Evolutionary conservation across 768 basidiomycete species (phyloP), one percentile per base, ranked within the genome.

Genomic region (Calocybe gangraenosa): DNA sequence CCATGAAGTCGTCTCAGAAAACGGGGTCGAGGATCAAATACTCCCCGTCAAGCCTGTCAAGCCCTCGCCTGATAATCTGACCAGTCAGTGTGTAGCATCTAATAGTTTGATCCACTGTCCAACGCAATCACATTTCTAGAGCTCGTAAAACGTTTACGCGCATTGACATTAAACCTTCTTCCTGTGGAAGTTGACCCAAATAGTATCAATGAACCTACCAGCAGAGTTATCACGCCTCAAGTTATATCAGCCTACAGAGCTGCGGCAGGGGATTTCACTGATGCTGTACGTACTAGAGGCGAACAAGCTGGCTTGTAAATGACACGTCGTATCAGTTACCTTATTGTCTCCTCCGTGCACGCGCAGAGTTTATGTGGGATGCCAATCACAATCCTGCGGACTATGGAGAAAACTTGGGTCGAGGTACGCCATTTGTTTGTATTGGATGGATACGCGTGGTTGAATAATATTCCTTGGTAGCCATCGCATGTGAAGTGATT

Each of bases 241-340:
- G 88, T 95, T 36, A 77, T 97, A 47, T 68, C 71, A 32, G 81
- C 92, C 1, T 97, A 84, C 57, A 75, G 71, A 20, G 78, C 76
- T 40, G 85, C 90, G 18, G 93, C 87, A 7, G 94, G 94, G 5
- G 92, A 95, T 64, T 93, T 93, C 59, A 63, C 71, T 14, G 88
- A 92, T 58, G 87, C 89, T 19, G 90, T 93, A 57, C 53, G 83
- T 47, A 8, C 7, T 4, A 19, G 42, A 18, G 18, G 17, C 21
- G 33, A 17, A 37, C 7, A 14, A 14, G n/a, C 25, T 22, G n/a
- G 32, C 2, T 44, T 32, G 30, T 34, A 28, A n/a, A 23, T 15
- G 23, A 28, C 18, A 35, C 7, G 8, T 13, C 8, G 28, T 22
- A 19, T 4, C 54, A 91, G 87, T 73, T 92, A n/a, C 87, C 88